Base-by-base conservation (phyloP, 2,329 filamentous ascomycete genomes). In the Fusarium irregulare region DNA sequence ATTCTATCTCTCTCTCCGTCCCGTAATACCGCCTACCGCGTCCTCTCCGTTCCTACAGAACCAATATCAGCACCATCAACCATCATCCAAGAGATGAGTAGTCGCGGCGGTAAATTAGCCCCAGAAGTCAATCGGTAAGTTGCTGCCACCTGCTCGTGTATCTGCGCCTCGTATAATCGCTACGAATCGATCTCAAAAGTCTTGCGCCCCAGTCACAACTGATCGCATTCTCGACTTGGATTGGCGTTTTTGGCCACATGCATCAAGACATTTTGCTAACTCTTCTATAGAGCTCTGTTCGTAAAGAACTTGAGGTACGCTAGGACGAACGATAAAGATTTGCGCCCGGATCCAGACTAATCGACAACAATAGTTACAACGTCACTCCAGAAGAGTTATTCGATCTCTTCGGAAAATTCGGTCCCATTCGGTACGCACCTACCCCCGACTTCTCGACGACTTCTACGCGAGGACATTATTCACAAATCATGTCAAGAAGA, bases 361-460 rank as follows among this genome's bases (percentile, higher is more conserved):
- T 87, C 83, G 89, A 89, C 82, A 88, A 89, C 85, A 85, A 55
- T 34, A 97, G 94, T 92, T 98, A 98, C 89, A 97, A 97, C 92
- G 94, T 99, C 79, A 96, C 94, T 78, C 92, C 95, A 78, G 94
- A 98, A 84, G 94, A 98, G 84, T 90, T 99, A 74, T 99, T 98
- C 84, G 95, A 98, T 81, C 92, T 99, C 80, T 99, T 99, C 85
- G 94, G 93, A 82, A 97, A 97, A 85, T 98, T 97, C 81, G 94
- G 94, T 70, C 92, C 94, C 75, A 95, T 98, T 81, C 92, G 94
- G 93, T 96, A 91, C 77, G 90, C 83, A 60, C 53, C 60, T 68
- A 49, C 47, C 63, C 62, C 68, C 56, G 67, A 58, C 25, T 37
- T 60, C 47, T 61, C 37, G 44, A 66, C 48, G 56, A 51, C 16